Conservation (phyloP, 441 rosid species). For the Dalechampia spathulata region DNA sequence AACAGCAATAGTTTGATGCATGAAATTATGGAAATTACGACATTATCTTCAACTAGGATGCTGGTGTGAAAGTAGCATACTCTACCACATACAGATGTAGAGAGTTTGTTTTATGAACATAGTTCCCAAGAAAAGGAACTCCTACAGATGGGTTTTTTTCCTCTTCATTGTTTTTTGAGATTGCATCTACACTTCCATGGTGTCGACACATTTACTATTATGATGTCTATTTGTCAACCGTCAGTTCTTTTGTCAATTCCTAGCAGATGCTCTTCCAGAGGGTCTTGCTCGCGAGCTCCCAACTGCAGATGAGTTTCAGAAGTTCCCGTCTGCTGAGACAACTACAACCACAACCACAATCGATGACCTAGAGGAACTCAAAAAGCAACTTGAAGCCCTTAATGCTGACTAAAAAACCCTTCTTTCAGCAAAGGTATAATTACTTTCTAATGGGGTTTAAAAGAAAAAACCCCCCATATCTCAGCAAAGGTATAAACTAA, state of each 20-base stretch:
- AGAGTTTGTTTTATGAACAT: too few species aligned
- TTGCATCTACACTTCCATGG: too few species aligned
- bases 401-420: constrained; percentile 37
- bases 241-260: neutral
- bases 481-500: too few species aligned
- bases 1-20: too few species aligned
- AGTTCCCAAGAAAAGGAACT: too few species aligned
- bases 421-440: neutral
- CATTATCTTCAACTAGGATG: too few species aligned
- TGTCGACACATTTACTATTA: neutral
- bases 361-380: constrained; percentile 76
- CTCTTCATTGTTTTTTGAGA: too few species aligned
- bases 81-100: too few species aligned
- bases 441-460: neutral
- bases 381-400: constrained; percentile 84
- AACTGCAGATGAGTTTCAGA: constrained; percentile 54
- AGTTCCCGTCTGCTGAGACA: constrained; percentile 31
- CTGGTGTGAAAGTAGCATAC: too few species aligned
- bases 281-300: constrained; percentile 90
- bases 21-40: too few species aligned
- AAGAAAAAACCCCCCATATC: too few species aligned
- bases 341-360: constrained; percentile 32
- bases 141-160: too few species aligned
- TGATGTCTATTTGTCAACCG: neutral
- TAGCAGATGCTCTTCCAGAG: constrained; percentile 65